phyloP scores from a whole-genome alignment of 495 filamentous ascomycete species.

The Viridothelium virens region DNA sequence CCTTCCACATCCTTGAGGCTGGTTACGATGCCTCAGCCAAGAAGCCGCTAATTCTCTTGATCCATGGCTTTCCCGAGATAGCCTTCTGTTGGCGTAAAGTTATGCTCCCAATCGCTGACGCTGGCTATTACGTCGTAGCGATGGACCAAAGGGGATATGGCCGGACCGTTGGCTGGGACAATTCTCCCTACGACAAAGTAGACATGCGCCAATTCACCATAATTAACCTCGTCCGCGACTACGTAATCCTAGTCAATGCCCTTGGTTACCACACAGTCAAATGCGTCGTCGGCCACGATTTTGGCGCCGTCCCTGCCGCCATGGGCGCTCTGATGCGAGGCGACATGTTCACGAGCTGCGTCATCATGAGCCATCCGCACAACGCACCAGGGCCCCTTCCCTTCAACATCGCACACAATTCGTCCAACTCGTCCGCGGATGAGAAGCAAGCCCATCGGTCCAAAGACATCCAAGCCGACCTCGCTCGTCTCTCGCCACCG shows the following conservation, averaged over 20 bases:
- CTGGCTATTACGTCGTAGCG: slow-evolving; percentile 57
- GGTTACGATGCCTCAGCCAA: slow-evolving; percentile 32
- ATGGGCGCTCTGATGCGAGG: slow-evolving; percentile 55
- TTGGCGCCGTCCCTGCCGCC: slow-evolving; percentile 51
- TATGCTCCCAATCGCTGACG: slow-evolving; percentile 46
- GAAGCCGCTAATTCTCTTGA: slow-evolving; percentile 54
- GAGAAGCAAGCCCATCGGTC: not conserved
- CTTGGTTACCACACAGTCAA: slow-evolving; percentile 51
- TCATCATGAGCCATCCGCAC: slow-evolving; percentile 53
- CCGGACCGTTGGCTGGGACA: slow-evolving; percentile 56
- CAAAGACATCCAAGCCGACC: slow-evolving; percentile 46
- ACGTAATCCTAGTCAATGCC: slow-evolving; percentile 52
- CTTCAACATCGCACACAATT: slow-evolving; percentile 41
- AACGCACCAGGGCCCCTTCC: slow-evolving; percentile 44
- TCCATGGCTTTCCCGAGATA: slow-evolving; percentile 61
- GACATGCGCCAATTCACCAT: slow-evolving; percentile 51
- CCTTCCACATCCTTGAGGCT: slow-evolving; percentile 54
- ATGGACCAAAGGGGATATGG: slow-evolving; percentile 65
- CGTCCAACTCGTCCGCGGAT: slow-evolving; percentile 9
- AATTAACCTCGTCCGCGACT: slow-evolving; percentile 54
- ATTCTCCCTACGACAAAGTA: slow-evolving; percentile 41
- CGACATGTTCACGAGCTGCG: slow-evolving; percentile 52
- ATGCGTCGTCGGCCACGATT: slow-evolving; percentile 63
- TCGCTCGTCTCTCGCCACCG: slow-evolving; percentile 45
- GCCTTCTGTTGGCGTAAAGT: slow-evolving; percentile 63